Evolutionary conservation across 257 asterid species (phyloP).

Genomic region (Avicennia marina): DNA sequence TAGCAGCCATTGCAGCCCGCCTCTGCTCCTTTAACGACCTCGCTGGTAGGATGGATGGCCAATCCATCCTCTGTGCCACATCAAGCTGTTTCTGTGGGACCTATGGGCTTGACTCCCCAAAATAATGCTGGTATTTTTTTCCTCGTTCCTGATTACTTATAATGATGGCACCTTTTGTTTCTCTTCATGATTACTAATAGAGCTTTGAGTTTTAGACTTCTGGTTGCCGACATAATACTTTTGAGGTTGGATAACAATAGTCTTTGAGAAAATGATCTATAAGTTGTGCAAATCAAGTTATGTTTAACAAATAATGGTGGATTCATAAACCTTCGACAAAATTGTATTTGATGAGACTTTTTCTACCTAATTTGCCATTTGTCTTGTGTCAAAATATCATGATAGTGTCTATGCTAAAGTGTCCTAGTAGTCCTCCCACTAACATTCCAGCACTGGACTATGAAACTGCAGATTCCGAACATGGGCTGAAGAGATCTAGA

Average conservation of each 20-base stretch:
- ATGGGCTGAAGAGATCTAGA: constrained; percentile 39
- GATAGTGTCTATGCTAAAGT: constrained; percentile 46
- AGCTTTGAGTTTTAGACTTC: too few relatives aligned
- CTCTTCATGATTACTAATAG: too few relatives aligned
- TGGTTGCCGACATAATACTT: too few relatives aligned
- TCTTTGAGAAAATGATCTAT: neutral
- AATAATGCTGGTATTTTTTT: constrained; percentile 37
- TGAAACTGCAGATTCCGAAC: constrained; percentile 55
- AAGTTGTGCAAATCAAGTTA: neutral
- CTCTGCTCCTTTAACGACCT: constrained; percentile 29
- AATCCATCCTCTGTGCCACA: constrained; percentile 37
- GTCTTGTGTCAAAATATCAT: constrained; percentile 23
- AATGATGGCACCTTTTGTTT: too few relatives aligned
- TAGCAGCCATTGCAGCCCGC: constrained; percentile 42
- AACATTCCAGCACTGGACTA: constrained; percentile 45
- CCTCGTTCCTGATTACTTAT: constrained; percentile 6
- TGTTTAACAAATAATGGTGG: neutral
- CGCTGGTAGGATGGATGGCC: constrained; percentile 56
- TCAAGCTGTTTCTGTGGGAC: constrained; percentile 37
- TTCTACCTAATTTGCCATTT: constrained; percentile 16
- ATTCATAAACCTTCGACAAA: neutral
- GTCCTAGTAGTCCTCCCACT: constrained; percentile 50
- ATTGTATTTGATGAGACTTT: constrained; percentile 8
- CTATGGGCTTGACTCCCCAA: constrained; percentile 42
- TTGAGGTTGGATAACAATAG: neutral